Base-by-base conservation (phyloP, 169 alveolate genomes). In the Plasmodium chabaudi region DNA sequence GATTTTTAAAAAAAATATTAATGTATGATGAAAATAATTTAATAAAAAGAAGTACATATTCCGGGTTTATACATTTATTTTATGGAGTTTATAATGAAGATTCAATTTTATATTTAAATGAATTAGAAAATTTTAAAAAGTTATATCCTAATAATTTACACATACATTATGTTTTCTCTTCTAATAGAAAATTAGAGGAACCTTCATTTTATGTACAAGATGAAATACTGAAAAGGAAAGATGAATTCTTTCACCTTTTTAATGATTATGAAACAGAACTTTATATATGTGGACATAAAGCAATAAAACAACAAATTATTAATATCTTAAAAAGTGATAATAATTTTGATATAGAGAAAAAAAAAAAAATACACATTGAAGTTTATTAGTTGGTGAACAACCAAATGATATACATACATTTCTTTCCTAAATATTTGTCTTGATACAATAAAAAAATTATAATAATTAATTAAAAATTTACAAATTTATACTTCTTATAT, bases 31-130 rank as follows among this genome's bases (percentile, higher is more conserved):
- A 65, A 59, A 65, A 69, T 64, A 57, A 44, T 1, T 3, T 5
- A 3, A 27, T n/a, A 19, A 25, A 44, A 13, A 84, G 21, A 9
- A 12, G 34, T 34, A 27, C 56, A 10, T 73, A 61, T 23, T 74
- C 91, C 12, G 88, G 87, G 1, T 68, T 84, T 6, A 55, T 93
- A 61, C 56, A 49, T 17, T 51, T 93, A 39, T 53, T 67, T 55
- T 93, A 86, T 67, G 96, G 96, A 3, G 77, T 93, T 15, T 92
- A 92, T 84, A 72, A 91, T 60, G 90, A 82, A 23, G 73, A 67
- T 19, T 87, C 95, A 1, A 87, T 87, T 69, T 42, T 93, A 21
- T 93, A 93, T 75, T 23, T 92, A 21, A 46, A 44, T 1, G 94
- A 55, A 9, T 23, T 93, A 0, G 93, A 93, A 64, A n/a, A 72